Evolutionary conservation across 2,329 filamentous ascomycete genomes (phyloP), one percentile per base, ranked within the genome.

Genomic region (Alternaria infectoria): DNA sequence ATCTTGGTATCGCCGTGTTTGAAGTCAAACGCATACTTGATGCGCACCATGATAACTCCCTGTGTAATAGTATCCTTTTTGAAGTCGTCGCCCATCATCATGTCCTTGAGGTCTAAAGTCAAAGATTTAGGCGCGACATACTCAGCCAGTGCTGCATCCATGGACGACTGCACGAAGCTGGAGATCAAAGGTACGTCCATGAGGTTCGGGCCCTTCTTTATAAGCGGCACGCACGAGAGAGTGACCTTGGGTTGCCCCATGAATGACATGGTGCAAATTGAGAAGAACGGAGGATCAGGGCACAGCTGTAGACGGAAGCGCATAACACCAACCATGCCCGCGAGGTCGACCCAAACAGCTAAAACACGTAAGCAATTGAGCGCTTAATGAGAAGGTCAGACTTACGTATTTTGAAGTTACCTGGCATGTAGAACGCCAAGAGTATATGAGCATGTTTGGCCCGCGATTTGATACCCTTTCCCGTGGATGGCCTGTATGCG

Each of bases 61-160:
- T 87, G 84, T 3, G 88, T 84, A 28, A 81, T 79, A 0, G 90
- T 92, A 65, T 93, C 90, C 74, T 92, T 92, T 78, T 93, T 93
- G 81, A 91, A 93, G 70, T 93, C 91, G 61, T 92, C 90, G 5
- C 91, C 91, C 8, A 91, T 86, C 12, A 93, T 85, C 89, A 93
- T 93, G 63, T 92, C 90, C 75, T 92, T 91, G 32, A 93, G 81
- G 74, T 93, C 89, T 6, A 93, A 81, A 0, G 91, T 92, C 56
- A 93, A 79, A 59, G 89, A 91, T 80, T 92, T 92, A 0, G 91
- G 91, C 0, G 91, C 91, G 1, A 93, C 91, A 67, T 93, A 93
- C 74, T 92, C 88, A 0, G 90, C 89, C 73, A 92, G 84, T 0
- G 91, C 90, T 2, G 91, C 90, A 68, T 92, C 90, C 54, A 93